A percentile compares a stretch with the other conserved stretches of the same genome.
These are phyloP conservation scores for Exophiala sp. DNA, from an alignment of 2,329 filamentous ascomycete species.

Conservation along the genomic window DNA sequence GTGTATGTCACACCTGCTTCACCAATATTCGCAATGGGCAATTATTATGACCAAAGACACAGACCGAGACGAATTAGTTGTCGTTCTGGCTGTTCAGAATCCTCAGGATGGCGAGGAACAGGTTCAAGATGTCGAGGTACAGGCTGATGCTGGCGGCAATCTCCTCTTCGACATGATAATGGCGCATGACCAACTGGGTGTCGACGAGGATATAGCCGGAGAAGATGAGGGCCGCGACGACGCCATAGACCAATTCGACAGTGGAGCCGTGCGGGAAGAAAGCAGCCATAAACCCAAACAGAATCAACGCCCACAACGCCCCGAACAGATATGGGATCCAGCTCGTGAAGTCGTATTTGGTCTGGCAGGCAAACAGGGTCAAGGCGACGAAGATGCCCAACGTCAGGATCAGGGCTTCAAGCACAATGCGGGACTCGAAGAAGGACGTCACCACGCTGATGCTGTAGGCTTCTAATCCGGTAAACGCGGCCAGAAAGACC, in stretches of 20 bases:
- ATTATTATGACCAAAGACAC: too few species aligned
- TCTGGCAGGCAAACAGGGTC: conserved; percentile 86
- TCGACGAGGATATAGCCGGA: conserved; percentile 92
- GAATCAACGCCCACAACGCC: conserved; percentile 76
- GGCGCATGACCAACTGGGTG: conserved; percentile 89
- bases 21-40: too few species aligned
- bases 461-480: conserved; percentile 84
- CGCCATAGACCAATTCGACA: conserved; percentile 77
- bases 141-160: conserved; percentile 91
- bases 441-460: conserved; percentile 90
- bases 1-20: too few species aligned
- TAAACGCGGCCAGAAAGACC: conserved; percentile 85
- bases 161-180: conserved; percentile 97
- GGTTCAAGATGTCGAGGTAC: conserved; percentile 93
- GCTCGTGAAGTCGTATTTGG: conserved; percentile 94
- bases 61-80: conserved; percentile 56
- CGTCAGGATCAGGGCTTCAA: conserved; percentile 85
- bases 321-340: conserved; percentile 97
- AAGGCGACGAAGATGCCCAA: conserved; percentile 58
- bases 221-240: conserved; percentile 78
- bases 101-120: conserved; percentile 90
- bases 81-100: conserved; percentile 95
- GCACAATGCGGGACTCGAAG: conserved; percentile 74
- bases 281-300: conserved; percentile 86
- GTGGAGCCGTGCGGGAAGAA: conserved; percentile 83